These are phyloP conservation scores for Sporothrix phasma DNA, from an alignment of 2,329 filamentous ascomycete species.

Conservation along the genomic window DNA sequence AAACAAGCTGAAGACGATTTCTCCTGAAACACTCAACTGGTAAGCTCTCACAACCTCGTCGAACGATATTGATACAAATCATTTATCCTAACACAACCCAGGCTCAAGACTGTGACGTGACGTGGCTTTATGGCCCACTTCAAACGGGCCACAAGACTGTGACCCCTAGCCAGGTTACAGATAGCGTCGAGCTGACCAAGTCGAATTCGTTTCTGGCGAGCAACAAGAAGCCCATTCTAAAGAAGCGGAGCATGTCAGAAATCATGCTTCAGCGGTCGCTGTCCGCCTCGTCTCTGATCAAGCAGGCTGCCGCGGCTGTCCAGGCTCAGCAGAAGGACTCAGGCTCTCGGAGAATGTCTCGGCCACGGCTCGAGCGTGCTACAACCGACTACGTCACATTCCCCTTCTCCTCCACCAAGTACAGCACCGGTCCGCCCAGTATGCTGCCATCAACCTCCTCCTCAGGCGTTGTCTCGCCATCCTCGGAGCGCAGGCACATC, in stretches of 20 bases:
- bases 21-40: conserved; percentile 90
- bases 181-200: conserved; percentile 39
- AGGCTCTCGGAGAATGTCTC: conserved; percentile 34
- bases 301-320: conserved; percentile 78
- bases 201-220: conserved; percentile 54
- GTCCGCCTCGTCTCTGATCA: conserved; percentile 78
- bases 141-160: conserved; percentile 58
- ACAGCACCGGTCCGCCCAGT: conserved; percentile 53
- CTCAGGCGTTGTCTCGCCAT: conserved; percentile 56
- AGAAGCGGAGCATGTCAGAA: conserved; percentile 94
- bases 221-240: conserved; percentile 80
- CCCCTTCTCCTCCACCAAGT: conserved; percentile 50
- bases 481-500: conserved; percentile 70
- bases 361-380: conserved; percentile 50
- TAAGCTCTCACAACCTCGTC: conserved; percentile 34
- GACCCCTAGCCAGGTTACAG: conserved; percentile 32
- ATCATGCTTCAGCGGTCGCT: conserved; percentile 85
- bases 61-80: neutral
- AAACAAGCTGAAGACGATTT: conserved; percentile 75
- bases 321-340: conserved; percentile 65
- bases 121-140: conserved; percentile 91
- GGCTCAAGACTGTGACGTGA: conserved; percentile 97
- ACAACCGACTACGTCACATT: conserved; percentile 60
- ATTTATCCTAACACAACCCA: conserved; percentile 33
- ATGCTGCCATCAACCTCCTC: conserved; percentile 57